Conservation (phyloP, 2,329 filamentous ascomycete genomes). For the Eurotiales sp. region DNA sequence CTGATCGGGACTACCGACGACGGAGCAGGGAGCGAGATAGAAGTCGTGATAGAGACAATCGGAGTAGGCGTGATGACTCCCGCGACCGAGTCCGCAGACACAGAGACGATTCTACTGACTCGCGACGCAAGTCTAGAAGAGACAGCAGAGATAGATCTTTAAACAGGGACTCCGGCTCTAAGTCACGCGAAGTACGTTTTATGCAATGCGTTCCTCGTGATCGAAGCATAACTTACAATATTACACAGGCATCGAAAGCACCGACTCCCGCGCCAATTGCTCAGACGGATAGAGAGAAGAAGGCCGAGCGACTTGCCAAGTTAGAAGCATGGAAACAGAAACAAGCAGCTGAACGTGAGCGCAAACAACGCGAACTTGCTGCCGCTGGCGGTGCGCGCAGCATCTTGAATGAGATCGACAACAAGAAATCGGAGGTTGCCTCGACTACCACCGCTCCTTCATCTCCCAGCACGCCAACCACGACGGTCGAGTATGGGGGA, state of each 20-base stretch:
- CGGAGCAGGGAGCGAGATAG: conserved; percentile 60
- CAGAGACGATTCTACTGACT: conserved; percentile 69
- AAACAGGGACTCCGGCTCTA: conserved; percentile 48
- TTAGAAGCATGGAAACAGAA: conserved; percentile 91
- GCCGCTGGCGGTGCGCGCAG: conserved; percentile 63
- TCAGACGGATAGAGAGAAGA: conserved; percentile 69
- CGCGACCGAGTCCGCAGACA: conserved; percentile 62
- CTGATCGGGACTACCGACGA: conserved; percentile 54
- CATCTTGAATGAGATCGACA: conserved; percentile 69
- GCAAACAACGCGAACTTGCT: conserved; percentile 64
- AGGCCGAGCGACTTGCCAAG: conserved; percentile 75
- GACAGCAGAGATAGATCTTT: conserved; percentile 58
- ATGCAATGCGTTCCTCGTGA: neutral
- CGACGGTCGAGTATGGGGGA: conserved; percentile 57
- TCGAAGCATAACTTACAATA: conserved; percentile 19
- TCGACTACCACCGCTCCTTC: conserved; percentile 51
- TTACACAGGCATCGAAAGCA: conserved; percentile 52
- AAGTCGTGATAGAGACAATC: conserved; percentile 67
- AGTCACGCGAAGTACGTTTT: conserved; percentile 56
- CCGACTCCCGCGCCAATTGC: conserved; percentile 42
- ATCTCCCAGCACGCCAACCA: conserved; percentile 45
- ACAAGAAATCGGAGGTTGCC: conserved; percentile 60
- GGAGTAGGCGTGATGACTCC: conserved; percentile 69
- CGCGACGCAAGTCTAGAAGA: conserved; percentile 61
- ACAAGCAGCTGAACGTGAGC: conserved; percentile 68